These are phyloP conservation scores for Paramyrothecium sp. DNA, from an alignment of 2,329 filamentous ascomycete genomes.

Conservation along the genomic window DNA sequence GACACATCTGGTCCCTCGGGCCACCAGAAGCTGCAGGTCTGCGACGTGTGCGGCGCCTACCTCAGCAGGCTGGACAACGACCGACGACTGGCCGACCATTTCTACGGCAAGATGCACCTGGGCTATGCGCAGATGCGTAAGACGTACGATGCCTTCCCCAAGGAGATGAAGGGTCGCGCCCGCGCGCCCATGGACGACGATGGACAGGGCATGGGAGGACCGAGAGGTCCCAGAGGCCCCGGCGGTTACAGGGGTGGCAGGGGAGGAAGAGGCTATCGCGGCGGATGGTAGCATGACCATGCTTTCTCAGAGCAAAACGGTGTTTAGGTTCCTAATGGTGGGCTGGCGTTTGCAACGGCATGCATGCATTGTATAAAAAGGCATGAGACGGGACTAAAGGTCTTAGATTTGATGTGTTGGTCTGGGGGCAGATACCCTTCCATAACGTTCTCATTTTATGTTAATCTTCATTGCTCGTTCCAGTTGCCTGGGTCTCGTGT, in stretches of 20 bases:
- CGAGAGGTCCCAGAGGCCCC: constrained; percentile 51
- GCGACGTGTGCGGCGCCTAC: constrained; percentile 97
- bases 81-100: constrained; percentile 89
- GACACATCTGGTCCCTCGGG: constrained; percentile 92
- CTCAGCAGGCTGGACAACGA: constrained; percentile 92
- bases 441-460: background rate
- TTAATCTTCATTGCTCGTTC: background rate
- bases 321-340: background rate
- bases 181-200: constrained; percentile 56
- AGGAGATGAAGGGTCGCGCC: constrained; percentile 75
- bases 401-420: background rate
- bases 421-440: background rate
- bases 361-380: constrained; percentile 9
- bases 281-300: constrained; percentile 38
- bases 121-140: constrained; percentile 98
- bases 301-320: background rate
- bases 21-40: constrained; percentile 97
- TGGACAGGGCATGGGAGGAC: constrained; percentile 44
- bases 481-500: background rate
- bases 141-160: constrained; percentile 81
- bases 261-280: constrained; percentile 49
- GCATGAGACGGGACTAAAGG: background rate
- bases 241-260: constrained; percentile 53
- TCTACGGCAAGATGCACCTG: constrained; percentile 99
- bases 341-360: constrained; percentile 14